Evolutionary conservation across 2,329 filamentous ascomycete genomes (phyloP).

Genomic region (Plectosphaerella cucumerina): DNA sequence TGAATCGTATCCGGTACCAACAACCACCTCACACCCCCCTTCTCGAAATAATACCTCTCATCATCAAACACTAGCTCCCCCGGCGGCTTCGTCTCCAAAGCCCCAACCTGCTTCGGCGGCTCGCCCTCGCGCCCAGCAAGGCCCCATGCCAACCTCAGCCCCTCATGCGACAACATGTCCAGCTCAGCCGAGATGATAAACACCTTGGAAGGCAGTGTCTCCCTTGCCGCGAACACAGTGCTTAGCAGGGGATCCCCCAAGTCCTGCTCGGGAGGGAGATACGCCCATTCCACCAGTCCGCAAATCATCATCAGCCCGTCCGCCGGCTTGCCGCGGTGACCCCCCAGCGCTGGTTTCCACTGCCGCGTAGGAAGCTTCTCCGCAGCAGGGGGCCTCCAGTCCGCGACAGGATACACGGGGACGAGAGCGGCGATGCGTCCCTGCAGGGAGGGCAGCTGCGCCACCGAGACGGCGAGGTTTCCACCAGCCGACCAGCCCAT

Average conservation of each 20-base stretch:
- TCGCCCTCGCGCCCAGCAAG: constrained; percentile 26
- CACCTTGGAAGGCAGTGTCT: constrained; percentile 27
- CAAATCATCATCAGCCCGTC: constrained; percentile 14
- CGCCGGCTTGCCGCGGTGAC: constrained; percentile 9
- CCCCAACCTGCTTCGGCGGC: constrained; percentile 20
- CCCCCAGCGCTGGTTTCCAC: constrained; percentile 18
- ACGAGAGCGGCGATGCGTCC: constrained; percentile 26
- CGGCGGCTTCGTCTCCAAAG: constrained; percentile 14
- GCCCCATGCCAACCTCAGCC: constrained; percentile 29
- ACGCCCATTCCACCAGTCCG: constrained; percentile 25
- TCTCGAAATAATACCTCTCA: constrained; percentile 22
- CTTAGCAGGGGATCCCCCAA: constrained; percentile 26
- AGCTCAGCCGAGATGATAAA: constrained; percentile 32
- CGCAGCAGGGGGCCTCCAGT: constrained; percentile 22
- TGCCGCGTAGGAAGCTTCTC: constrained; percentile 17
- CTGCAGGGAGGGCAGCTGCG: constrained; percentile 32
- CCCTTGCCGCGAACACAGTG: constrained; percentile 25
- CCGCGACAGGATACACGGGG: constrained; percentile 36
- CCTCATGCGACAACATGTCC: constrained; percentile 35
- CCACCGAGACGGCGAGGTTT: constrained; percentile 37
- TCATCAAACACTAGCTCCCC: constrained; percentile 20
- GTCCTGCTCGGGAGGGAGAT: constrained; percentile 22
- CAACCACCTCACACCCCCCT: constrained; percentile 21
- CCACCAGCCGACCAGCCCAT: constrained; percentile 48
- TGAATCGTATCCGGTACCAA: constrained; percentile 26